Base-by-base conservation (phyloP, 257 asterid species). In the Anisodus acutangulus region DNA sequence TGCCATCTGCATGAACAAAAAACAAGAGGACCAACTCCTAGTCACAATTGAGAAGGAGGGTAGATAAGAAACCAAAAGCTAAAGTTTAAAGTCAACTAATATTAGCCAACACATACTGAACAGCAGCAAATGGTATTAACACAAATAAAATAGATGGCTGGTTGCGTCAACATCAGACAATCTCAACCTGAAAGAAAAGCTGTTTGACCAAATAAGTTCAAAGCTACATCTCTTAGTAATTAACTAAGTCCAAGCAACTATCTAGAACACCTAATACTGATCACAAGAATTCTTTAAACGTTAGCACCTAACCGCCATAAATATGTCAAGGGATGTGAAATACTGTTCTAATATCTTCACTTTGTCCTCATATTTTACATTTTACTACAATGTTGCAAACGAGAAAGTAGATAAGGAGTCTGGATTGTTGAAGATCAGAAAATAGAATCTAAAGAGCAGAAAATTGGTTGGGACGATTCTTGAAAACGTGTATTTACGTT, bases 1-100 rank as follows among this genome's bases (percentile, higher is more conserved):
- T 66, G 98, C 91, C 99, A 94, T 92, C 99, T 95, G 93, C 54
- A 82, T 26, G 53, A 54, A 83, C 17, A 64, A 45, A 39, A 58
- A 81, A 26, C 64, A 78, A 53, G 81, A 51, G 41, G 43, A 74
- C 81, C 62, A 26, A 53, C 26, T 78, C 47, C 49, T 51, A 51
- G 4, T 53, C 81, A 53, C 63, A 53, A 57, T 26, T 26, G 64
- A 7, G 13, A 51, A 22, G 13, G 45, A 74, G 62, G 81, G 63
- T 26, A 26, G 63, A 26, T 13, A 15, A 78, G 15, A 76, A 76
- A 53, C 81, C 47, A 76, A 53, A 26, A 76, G 12, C 39, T 22
- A 3, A 26, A 53, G 7, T 31, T 12, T 12, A 0, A 26, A 31
- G 12, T 31, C 19, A 13, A 53, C 63, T 51, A 26, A 51, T 51